Evolutionary conservation across 345 rosid genomes (phyloP).

Genomic region (Psidium friedrichsthalianum): DNA sequence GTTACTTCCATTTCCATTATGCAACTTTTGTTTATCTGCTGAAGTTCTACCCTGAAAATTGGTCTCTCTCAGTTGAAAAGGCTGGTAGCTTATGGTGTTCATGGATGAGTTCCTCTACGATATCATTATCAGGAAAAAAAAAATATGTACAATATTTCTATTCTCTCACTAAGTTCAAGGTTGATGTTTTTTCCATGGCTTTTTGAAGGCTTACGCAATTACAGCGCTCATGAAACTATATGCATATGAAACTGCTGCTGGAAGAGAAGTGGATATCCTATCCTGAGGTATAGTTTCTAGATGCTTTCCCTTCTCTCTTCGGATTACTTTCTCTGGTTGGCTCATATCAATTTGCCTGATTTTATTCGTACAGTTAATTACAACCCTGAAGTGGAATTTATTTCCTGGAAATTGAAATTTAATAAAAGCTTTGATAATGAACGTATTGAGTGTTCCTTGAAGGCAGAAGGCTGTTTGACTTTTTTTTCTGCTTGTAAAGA

Average conservation of each 20-base stretch:
- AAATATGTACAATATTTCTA: not conserved
- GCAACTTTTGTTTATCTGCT: not conserved
- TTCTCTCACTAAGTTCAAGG: not conserved
- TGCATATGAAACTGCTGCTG: slow-evolving; percentile 82
- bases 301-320: not conserved
- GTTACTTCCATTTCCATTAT: not conserved
- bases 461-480: not conserved
- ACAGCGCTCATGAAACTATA: slow-evolving; percentile 87
- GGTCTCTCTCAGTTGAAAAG: not conserved
- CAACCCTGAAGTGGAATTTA: not conserved
- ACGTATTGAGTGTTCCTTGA: not conserved
- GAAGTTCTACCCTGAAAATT: not conserved
- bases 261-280: slow-evolving; percentile 73
- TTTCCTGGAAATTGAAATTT: not conserved
- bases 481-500: not conserved
- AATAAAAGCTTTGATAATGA: not conserved
- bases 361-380: not conserved
- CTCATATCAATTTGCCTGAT: not conserved
- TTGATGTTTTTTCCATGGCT: slow-evolving; percentile 8
- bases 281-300: slow-evolving; percentile 67
- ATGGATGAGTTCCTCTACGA: not conserved
- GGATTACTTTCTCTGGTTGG: not conserved
- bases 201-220: slow-evolving; percentile 77
- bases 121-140: not conserved
- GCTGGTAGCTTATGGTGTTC: not conserved